Base-by-base conservation (phyloP, 768 basidiomycete genomes). In the Collybiopsis luxurians region DNA sequence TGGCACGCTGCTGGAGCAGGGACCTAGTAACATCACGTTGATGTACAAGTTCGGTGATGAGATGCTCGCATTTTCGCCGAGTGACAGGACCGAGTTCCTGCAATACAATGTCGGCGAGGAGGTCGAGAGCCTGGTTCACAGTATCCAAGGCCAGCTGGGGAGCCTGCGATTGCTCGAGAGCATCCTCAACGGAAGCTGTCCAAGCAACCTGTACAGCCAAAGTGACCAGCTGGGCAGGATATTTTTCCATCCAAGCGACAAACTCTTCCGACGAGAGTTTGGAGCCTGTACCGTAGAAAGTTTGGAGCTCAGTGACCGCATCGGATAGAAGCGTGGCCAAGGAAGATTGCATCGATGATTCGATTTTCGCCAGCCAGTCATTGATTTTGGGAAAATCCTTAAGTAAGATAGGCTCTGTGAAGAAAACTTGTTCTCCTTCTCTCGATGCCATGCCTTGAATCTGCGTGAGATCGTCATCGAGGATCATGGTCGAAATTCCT, bases 381-480 rank as follows among this genome's bases (percentile, higher is more conserved):
- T 99, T 99, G 77, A 99, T 98, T 75, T 95, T 95, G 3, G 95
- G 92, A 69, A 83, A 96, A 62, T 98, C 92, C 69, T 96, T 94
- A 61, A 98, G 78, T 11, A 88, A 67, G 63, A 99, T 90, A 1
- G 93, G 89, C 28, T 84, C 80, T 44, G 84, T 81, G 74, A 98
- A 98, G 7, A 69, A 73, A 15, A 99, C 90, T 67, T 95, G 89
- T 71, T 99, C 97, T 40, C 96, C 97, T 69, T 99, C 97, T 57
- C 93, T 80, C 1, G 97, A 98, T 12, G 92, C 85, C 87, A 98
- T 96, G 52, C 92, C 95, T 60, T 87, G 86, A 56, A 98, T 95
- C 66, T 89, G 83, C 4, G 92, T 88, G 60, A 90, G 69, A 46
- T 95, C 93, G 17, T 94, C 92, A 67, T 97, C 92, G 26, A 98